phyloP scores from a whole-genome alignment of 768 basidiomycete genomes.

The Pilatotrama ljubarskyi region DNA sequence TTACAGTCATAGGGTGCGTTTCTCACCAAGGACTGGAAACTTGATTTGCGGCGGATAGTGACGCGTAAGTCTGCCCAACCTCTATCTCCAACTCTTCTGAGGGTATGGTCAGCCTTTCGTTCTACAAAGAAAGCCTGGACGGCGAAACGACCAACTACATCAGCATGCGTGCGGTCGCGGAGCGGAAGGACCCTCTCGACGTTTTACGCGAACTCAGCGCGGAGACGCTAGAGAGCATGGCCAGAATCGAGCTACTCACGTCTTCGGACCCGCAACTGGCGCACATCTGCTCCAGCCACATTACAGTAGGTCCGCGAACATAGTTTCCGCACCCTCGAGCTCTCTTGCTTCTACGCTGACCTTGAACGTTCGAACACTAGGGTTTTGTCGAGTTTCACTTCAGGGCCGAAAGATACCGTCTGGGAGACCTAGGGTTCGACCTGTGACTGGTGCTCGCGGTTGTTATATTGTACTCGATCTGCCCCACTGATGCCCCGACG shows the following conservation, averaged over 20 bases:
- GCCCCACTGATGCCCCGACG: too few species aligned
- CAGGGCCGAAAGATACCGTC: background rate
- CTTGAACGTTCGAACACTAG: background rate
- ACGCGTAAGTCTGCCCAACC: too few species aligned
- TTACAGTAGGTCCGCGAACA: background rate
- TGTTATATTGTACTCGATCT: too few species aligned
- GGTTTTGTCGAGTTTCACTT: slow-evolving; percentile 3
- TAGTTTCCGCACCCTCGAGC: too few species aligned
- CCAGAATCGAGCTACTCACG: background rate
- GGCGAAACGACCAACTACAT: slow-evolving; percentile 21
- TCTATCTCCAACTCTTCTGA: too few species aligned
- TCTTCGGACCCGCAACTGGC: background rate
- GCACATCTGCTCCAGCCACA: background rate
- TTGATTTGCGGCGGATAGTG: too few species aligned
- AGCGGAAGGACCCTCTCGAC: background rate
- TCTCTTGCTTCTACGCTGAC: background rate
- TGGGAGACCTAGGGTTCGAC: too few species aligned
- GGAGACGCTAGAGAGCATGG: background rate
- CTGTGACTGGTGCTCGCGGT: too few species aligned
- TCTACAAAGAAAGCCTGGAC: slow-evolving; percentile 18
- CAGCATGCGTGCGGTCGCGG: slow-evolving; percentile 2
- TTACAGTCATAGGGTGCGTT: too few species aligned
- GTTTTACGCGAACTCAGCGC: slow-evolving; percentile 6
- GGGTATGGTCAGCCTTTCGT: background rate
- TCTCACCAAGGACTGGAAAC: too few species aligned